Evolutionary conservation across 2,329 filamentous ascomycete species (phyloP), one percentile per base, ranked within the genome.

Genomic region (Cladophialophora psammophila): DNA sequence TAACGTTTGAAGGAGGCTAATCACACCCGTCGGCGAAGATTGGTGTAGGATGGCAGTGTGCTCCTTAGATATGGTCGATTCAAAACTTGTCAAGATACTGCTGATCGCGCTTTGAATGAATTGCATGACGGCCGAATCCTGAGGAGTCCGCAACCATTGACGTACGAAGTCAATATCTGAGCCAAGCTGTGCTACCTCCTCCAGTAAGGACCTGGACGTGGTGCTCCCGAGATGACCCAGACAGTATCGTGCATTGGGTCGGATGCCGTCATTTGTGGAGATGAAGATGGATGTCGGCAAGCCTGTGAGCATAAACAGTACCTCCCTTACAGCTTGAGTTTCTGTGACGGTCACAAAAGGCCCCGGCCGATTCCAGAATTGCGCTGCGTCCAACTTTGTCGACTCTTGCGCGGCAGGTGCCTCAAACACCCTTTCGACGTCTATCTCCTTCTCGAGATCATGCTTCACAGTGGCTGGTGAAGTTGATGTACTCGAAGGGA

Each of bases 301-400:
- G 0, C 94, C 94, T 62, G 88, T 87, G 0, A 98, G 84, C 92
- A 97, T 96, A 73, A 92, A 94, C 0, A 97, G 81, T 0, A 88
- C 86, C 74, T 98, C 93, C 56, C 93, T 87, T 32, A 94, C 80
- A 10, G 89, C 82, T 70, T 94, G 88, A 1, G 91, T 81, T 75
- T 97, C 94, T 0, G 90, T 87, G 5, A 94, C 38, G 5, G 38
- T 20, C 7, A 60, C 53, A 32, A 35, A 40, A 56, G 35, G 57
- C 38, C n/a, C 52, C 7, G 26, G 45, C 35, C 60, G 57, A 60
- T 71, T 78, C 85, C 85, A 87, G 69, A 84, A 85, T 64, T 86
- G 84, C 0, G 77, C 76, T 31, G 75, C 75, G 61, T 79, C 74
- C 15, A 87, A 75, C 5, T 74, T 76, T 20, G 76, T 71, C 15